These are phyloP conservation scores for Apostasia ramifera DNA, from an alignment of 106 monocot species.

Conservation along the genomic window DNA sequence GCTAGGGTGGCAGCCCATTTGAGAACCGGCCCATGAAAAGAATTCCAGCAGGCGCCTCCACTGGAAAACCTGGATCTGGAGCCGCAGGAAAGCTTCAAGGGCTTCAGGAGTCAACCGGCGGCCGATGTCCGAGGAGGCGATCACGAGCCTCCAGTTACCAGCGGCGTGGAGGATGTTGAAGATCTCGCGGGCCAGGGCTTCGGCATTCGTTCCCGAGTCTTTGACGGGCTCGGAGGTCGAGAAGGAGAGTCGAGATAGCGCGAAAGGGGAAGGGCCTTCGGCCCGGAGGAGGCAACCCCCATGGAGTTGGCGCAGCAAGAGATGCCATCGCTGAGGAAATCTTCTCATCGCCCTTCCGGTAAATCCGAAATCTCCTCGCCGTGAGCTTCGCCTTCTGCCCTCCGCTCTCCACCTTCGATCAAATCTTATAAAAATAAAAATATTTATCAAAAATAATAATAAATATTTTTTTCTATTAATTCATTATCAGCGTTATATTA, in stretches of 20 bases:
- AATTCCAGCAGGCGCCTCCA: constrained; percentile 45
- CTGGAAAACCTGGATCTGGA: neutral
- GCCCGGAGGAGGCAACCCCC: neutral
- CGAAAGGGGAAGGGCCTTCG: neutral
- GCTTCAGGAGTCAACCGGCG: constrained; percentile 19
- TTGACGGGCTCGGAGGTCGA: constrained; percentile 1
- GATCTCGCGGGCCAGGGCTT: constrained; percentile 11
- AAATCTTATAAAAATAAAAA: no score
- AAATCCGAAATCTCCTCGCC: no score
- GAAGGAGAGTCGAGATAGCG: neutral
- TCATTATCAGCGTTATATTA: no score
- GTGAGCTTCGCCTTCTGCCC: no score
- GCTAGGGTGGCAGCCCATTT: constrained; percentile 20
- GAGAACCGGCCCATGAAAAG: constrained; percentile 57
- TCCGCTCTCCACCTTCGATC: no score
- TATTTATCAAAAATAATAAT: no score
- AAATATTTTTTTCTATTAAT: no score
- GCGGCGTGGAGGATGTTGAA: constrained; percentile 16
- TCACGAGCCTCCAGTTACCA: constrained; percentile 20
- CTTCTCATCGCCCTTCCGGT: neutral
- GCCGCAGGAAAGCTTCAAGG: constrained; percentile 12
- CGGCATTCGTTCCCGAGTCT: constrained; percentile 1
- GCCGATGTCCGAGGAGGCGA: constrained; percentile 26
- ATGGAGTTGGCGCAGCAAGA: neutral
- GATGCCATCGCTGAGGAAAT: neutral